Evolutionary conservation across 441 rosid species (phyloP), one percentile per base, ranked within the genome.

Genomic region (Arabidopsis hybrid): DNA sequence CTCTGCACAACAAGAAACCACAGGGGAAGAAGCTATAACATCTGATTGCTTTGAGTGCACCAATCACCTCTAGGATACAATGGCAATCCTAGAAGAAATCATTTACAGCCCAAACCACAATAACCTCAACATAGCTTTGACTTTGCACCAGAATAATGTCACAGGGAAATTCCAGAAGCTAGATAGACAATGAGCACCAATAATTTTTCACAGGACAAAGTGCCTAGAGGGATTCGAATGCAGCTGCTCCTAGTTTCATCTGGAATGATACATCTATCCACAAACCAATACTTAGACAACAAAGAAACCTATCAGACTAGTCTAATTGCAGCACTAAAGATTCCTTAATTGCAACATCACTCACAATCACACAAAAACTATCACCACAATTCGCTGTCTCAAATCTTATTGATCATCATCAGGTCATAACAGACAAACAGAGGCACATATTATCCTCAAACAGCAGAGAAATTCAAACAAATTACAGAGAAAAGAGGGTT

Each of bases 381-480:
- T 26, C 29, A 26, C 29, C 29, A 26, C 29, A 26, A 26, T 26
- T 26, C 29, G 29, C 29, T 26, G 29, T 26, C 29, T 26, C 51
- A 46, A 46, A 60, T 18, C 35, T 67, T 67, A 60, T 75, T 75
- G 46, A 51, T 60, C 62, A 60, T 60, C 62, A 60, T 38, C 10
- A 67, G 51, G 53, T 50, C 72, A 40, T 38, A 59, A 74, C 55
- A 65, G 7, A 73, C 51, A 46, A 60, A 67, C 68, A 67, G 68
- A 66, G 67, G 73, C 52, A 59, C 8, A 51, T 13, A 38, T 14
- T 16, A 26, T 50, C 80, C 67, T 47, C 76, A 63, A 64, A 32
- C 58, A 65, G 55, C 60, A 46, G 29, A 16, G 21, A 46, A 13
- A 1, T 46, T 16, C 69, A 39, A 64, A 11, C 31, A 2, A 5